Conservation (phyloP, 75 land plant genomes). For the Sequoia sempervirens region DNA sequence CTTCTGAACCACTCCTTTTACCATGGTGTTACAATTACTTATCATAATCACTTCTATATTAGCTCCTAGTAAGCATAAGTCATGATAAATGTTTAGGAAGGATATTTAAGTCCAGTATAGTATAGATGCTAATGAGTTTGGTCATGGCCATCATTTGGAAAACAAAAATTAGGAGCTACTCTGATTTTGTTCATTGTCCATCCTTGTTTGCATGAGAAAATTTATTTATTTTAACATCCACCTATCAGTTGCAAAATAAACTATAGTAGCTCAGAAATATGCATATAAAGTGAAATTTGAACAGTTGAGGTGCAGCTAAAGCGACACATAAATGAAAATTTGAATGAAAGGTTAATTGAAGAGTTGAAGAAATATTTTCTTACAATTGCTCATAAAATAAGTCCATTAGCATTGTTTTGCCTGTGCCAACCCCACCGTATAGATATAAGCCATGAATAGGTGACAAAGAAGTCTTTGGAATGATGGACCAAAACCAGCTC, state of each 20-base stretch:
- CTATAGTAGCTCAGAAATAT: not conserved
- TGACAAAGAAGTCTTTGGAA: constrained; percentile 50
- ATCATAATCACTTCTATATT: not conserved
- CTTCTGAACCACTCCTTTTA: not conserved
- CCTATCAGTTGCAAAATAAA: not conserved
- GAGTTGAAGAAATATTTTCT: constrained; percentile 11
- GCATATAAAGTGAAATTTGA: not conserved
- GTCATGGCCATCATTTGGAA: not conserved
- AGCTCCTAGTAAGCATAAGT: not conserved
- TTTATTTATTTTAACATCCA: not conserved
- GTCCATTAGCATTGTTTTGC: constrained; percentile 99
- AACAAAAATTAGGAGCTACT: not conserved
- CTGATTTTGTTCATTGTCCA: not conserved
- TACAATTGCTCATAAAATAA: constrained; percentile 90
- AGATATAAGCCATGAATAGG: constrained; percentile 83
- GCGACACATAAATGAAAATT: not conserved
- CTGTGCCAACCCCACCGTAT: constrained; percentile 98
- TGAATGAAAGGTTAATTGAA: not conserved
- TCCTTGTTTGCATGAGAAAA: not conserved
- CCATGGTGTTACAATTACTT: not conserved
- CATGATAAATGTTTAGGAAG: not conserved
- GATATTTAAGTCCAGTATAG: not conserved
- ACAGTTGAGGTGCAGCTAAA: not conserved
- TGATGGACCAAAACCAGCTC: constrained; percentile 79
- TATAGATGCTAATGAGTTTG: not conserved